Evolutionary conservation across 345 rosid genomes (phyloP), one percentile per base, ranked within the genome.

Genomic region (Trapa incisa): DNA sequence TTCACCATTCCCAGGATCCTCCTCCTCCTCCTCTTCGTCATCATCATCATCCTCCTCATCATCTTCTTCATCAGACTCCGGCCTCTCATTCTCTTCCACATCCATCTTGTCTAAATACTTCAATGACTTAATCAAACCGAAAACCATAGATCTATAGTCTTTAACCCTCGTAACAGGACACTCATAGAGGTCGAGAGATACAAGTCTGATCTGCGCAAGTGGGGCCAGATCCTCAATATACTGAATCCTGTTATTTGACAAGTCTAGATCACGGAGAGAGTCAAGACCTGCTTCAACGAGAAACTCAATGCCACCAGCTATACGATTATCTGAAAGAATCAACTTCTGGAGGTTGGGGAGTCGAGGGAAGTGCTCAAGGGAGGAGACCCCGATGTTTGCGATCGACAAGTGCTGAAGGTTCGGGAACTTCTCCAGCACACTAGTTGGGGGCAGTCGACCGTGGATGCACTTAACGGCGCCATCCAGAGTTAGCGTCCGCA

Each of bases 81-180:
- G 92, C 29, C 85, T 85, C 77, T 89, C 96, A 52, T 86, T 89
- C 82, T 74, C 89, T 70, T 89, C 92, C 0, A 82, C 83, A 61
- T 89, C 96, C 78, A 78, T 89, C 83, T 89, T 89, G 80, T 89
- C 96, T 74, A 89, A 85, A 76, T 82, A 89, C 84, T 83, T 86
- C 81, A 89, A 80, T 33, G 90, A 75, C 68, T 75, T 85, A 65
- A 89, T 81, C 83, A 89, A 68, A 47, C 79, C 88, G 66, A 88
- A 88, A 84, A 84, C 96, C 83, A 85, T 88, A 77, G 92, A 80
- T 68, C 89, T 80, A 73, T 88, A 86, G 78, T 86, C 96, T 80
- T 85, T 80, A 33, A 82, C 76, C 71, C 83, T 76, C 10, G 96
- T 88, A 3, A 88, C 89, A n/a, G 92, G 96, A 75, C 96, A 88